Evolutionary conservation across 768 basidiomycete genomes (phyloP).

Genomic region (Rhodotorula graminis): DNA sequence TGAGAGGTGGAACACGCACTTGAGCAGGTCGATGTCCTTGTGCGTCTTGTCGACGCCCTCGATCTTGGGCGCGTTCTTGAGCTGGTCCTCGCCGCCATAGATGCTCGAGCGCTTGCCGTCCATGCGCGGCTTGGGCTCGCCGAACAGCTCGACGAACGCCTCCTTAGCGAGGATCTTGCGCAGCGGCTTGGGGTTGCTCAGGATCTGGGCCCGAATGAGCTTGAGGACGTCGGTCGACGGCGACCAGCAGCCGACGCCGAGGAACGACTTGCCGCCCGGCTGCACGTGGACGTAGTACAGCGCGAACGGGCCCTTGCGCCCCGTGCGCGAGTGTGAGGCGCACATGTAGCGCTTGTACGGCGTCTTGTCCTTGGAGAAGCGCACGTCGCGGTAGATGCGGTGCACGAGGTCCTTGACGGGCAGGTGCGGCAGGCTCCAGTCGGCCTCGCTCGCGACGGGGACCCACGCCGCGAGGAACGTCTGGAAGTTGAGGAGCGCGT

Average conservation of each 20-base stretch:
- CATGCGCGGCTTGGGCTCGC: slow-evolving; percentile 38
- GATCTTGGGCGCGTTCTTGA: slow-evolving; percentile 80
- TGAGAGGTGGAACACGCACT: slow-evolving; percentile 69
- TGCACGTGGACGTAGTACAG: slow-evolving; percentile 40
- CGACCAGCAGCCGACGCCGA: slow-evolving; percentile 58
- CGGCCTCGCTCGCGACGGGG: slow-evolving; percentile 62
- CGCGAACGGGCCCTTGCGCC: slow-evolving; percentile 84
- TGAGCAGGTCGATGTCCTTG: slow-evolving; percentile 83
- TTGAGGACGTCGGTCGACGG: slow-evolving; percentile 65
- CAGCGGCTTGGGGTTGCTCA: slow-evolving; percentile 25
- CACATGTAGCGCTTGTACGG: slow-evolving; percentile 83
- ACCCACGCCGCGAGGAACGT: slow-evolving; percentile 72
- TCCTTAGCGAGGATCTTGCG: slow-evolving; percentile 59
- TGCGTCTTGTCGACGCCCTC: slow-evolving; percentile 74
- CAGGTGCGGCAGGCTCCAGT: slow-evolving; percentile 76
- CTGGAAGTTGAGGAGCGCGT: slow-evolving; percentile 63
- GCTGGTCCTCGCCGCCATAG: slow-evolving; percentile 79
- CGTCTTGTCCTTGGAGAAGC: slow-evolving; percentile 57
- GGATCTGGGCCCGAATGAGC: slow-evolving; percentile 58
- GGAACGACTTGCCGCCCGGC: slow-evolving; percentile 45
- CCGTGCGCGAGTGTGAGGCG: slow-evolving; percentile 79
- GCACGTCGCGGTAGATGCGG: slow-evolving; percentile 84
- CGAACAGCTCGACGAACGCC: slow-evolving; percentile 72
- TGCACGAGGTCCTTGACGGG: slow-evolving; percentile 89
- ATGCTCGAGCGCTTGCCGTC: slow-evolving; percentile 63